Evolutionary conservation across 1,139 yeast genomes (phyloP).

Genomic region (Pneumocystis oryctolagi): DNA sequence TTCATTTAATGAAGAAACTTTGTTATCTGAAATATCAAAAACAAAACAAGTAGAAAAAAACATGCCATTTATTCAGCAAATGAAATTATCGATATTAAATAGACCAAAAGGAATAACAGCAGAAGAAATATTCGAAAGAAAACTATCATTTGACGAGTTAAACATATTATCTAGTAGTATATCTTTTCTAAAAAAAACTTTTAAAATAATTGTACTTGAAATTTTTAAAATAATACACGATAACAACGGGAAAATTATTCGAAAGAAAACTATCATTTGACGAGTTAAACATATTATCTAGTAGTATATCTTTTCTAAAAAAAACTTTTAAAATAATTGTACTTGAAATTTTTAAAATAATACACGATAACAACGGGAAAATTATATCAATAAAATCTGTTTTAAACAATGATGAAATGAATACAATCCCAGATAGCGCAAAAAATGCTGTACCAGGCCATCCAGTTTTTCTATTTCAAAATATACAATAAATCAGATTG

Average conservation of each 20-base stretch:
- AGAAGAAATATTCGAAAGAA: conserved; percentile 37
- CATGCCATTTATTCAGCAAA: conserved; percentile 76
- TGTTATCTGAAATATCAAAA: conserved; percentile 16
- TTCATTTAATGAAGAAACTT: conserved; percentile 9
- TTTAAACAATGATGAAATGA: conserved; percentile 54
- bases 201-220: conserved; percentile 43
- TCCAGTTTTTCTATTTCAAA: conserved; percentile 71
- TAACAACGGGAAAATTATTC: conserved; percentile 38
- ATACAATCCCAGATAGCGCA: conserved; percentile 51
- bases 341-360: conserved; percentile 41
- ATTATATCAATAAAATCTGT: neutral
- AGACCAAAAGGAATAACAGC: conserved; percentile 23
- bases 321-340: conserved; percentile 45
- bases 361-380: conserved; percentile 46
- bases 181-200: conserved; percentile 39
- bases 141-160: conserved; percentile 65
- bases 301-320: conserved; percentile 38
- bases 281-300: conserved; percentile 53
- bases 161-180: conserved; percentile 46
- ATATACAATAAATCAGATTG: conserved; percentile 21
- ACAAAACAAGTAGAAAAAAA: conserved; percentile 65
- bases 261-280: conserved; percentile 62
- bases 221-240: conserved; percentile 43
- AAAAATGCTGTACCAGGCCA: conserved; percentile 85
- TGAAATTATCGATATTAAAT: conserved; percentile 55